Base-by-base conservation (phyloP, 1,284 basidiomycete genomes). In the Trichosporon inkin region DNA sequence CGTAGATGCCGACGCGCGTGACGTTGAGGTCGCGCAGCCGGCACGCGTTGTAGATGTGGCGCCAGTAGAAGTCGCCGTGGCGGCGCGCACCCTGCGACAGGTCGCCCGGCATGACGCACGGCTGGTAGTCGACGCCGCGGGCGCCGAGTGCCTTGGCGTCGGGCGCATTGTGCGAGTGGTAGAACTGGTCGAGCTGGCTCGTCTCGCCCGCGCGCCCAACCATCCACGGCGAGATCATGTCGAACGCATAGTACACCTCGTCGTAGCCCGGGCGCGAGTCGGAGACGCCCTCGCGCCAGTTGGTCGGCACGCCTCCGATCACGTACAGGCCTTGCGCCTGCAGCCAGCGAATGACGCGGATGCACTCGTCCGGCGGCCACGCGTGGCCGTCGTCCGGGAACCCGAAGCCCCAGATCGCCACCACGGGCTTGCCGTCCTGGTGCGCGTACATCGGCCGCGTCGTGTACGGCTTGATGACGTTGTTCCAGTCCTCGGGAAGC, bases 51-150 rank as follows among this genome's bases (percentile, higher is more conserved):
- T 60, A 57, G 22, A 49, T 58, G 60, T 64, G 60, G 1, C 58
- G 58, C 63, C 63, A 64, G 63, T 64, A 64, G 32, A 64, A 64
- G 53, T 64, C 63, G 32, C 63, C 63, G 34, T 64, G 63, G 1
- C 22, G 22, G 3, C 63, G 57, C 20, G 32, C 34, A 11, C 63
- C 58, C 13, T 20, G 20, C 17, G 54, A 37, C n/a, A 64, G 61
- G 57, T 64, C 63, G 13, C 63, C 63, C 1, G 63, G 63, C 60
- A 64, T 62, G 16, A 62, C 58, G 32, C 60, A 60, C 14, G 63
- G 63, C 58, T 64, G 63, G 56, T 64, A 64, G 39, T 57, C 63
- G 38, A 57, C 39, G n/a, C 60, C 60, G 16, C 38, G 38, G 13
- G 37, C 36, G 19, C 39, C 56, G 28, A 54, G 51, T 39, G 60